Evolutionary conservation across 2,329 filamentous ascomycete genomes (phyloP), one percentile per base, ranked within the genome.

Genomic region (Cladorrhinum sp.): DNA sequence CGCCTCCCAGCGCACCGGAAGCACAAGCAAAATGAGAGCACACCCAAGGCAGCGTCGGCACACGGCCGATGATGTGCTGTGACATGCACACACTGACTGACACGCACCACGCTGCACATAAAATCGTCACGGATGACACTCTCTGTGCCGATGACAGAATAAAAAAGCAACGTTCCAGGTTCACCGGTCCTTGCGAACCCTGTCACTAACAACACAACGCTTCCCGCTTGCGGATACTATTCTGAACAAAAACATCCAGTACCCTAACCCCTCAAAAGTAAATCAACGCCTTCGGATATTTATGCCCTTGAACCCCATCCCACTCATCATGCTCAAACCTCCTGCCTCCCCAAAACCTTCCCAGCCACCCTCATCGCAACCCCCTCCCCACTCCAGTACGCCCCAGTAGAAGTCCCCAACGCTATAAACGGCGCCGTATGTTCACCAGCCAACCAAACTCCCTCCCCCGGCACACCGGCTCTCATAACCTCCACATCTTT

Each of bases 341-440:
- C 48, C 21, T 46, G 30, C 21, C 53, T 42, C 53, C 24, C 42
- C 56, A 48, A 42, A 53, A 59, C 55, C 53, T 49, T 42, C 14
- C 23, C 42, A 36, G 9, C 59, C 46, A 92, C 84, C 70, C 86
- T 83, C 72, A 79, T 82, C 1, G 83, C 92, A 33, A 92, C 90
- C 20, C 82, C 83, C 77, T 96, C 91, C 1, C 93, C 93, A 72
- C 90, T 92, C 91, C 91, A 96, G 73, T 92, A 97, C 10, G 94
- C 94, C 0, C 94, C 94, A 0, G 92, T 96, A 12, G 88, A 90
- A 3, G 93, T 97, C 0, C 93, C 94, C 63, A 97, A 74, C 10
- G 90, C 92, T 26, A 96, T 87, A 77, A 96, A 96, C 3, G 93
- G 92, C 58, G 91, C 88, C 21, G 92, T 96, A 75, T 96, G 92